A percentile compares a stretch with the other conserved stretches of the same genome.
phyloP scores from a whole-genome alignment of 352 stramenopile genomes.

The Globisporangium solare region DNA sequence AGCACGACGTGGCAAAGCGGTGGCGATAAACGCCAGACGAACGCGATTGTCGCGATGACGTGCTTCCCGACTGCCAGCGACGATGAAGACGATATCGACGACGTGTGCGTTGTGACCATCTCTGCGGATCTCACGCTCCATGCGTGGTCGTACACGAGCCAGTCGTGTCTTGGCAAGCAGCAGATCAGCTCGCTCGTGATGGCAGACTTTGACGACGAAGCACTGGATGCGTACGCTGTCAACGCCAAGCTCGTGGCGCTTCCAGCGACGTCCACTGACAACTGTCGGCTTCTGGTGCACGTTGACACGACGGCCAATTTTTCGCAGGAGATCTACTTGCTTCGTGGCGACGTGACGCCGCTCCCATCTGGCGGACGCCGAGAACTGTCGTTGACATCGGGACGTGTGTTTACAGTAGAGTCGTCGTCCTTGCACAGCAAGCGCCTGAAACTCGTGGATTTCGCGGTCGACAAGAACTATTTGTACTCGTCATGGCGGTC shows the following conservation, averaged over 20 bases:
- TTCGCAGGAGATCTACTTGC: constrained; percentile 54
- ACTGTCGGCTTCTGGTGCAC: constrained; percentile 62
- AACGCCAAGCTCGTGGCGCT: constrained; percentile 61
- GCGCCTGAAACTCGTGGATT: constrained; percentile 64
- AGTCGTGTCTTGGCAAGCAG: constrained; percentile 64
- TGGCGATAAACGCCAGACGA: constrained; percentile 23
- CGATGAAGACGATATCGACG: constrained; percentile 34
- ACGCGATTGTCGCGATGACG: constrained; percentile 50
- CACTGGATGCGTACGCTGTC: constrained; percentile 34
- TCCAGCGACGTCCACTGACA: constrained; percentile 42
- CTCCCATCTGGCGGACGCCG: constrained; percentile 19
- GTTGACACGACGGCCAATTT: constrained; percentile 50
- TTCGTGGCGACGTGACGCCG: constrained; percentile 48
- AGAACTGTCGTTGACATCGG: constrained; percentile 41
- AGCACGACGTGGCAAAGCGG: constrained; percentile 26
- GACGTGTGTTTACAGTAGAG: constrained; percentile 48
- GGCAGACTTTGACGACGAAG: constrained; percentile 30
- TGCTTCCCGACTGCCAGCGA: constrained; percentile 55
- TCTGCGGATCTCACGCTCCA: constrained; percentile 61
- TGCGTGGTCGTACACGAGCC: constrained; percentile 63
- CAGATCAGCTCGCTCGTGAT: constrained; percentile 36
- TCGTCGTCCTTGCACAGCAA: constrained; percentile 20
- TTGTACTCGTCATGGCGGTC: constrained; percentile 74
- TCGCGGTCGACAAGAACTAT: constrained; percentile 59
- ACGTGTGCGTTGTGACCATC: constrained; percentile 67